Evolutionary conservation across 345 rosid genomes (phyloP).

Genomic region (Pugionium cornutum): DNA sequence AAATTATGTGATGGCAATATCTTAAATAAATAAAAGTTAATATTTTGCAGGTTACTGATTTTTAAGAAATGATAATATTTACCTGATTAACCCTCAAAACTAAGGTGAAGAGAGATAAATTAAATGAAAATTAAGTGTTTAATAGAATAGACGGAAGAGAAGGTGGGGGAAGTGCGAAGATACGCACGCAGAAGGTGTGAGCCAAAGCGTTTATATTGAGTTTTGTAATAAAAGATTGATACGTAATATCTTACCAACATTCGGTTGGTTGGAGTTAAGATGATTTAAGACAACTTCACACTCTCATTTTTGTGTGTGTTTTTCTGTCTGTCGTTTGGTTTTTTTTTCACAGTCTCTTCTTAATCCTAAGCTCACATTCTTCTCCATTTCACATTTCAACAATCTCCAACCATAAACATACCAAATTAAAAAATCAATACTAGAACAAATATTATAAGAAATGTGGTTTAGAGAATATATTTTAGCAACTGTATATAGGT

Average conservation of each 20-base stretch:
- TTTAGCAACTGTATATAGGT: neutral
- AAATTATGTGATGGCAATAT: no score
- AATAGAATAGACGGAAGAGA: conserved; percentile 15
- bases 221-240: conserved; percentile 29
- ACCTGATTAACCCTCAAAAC: neutral
- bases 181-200: conserved; percentile 34
- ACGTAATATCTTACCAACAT: conserved; percentile 35
- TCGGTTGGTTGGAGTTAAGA: conserved; percentile 37
- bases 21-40: no score
- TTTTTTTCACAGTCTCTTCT: neutral
- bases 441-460: neutral
- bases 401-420: neutral
- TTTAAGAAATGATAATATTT: no score
- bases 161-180: conserved; percentile 6
- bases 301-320: conserved; percentile 18
- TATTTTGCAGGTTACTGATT: no score
- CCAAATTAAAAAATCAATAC: neutral
- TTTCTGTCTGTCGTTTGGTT: neutral
- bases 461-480: neutral
- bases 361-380: conserved; percentile 14
- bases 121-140: neutral
- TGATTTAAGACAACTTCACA: conserved; percentile 30
- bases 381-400: conserved; percentile 20
- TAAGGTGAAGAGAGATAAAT: neutral
- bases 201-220: conserved; percentile 15